Conservation (phyloP, 768 basidiomycete genomes). For the Suillus brevipes region DNA sequence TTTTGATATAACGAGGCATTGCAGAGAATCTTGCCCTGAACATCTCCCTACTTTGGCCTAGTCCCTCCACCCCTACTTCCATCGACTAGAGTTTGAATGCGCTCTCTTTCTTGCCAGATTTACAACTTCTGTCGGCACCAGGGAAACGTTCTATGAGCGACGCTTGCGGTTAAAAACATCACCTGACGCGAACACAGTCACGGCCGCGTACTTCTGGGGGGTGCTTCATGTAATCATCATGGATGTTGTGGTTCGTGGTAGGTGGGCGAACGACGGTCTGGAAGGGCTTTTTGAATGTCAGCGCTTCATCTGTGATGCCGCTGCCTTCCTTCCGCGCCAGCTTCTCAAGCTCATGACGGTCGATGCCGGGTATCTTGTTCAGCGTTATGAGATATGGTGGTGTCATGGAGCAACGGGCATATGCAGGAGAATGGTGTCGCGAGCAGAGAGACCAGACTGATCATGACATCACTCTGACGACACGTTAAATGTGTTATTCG, state of each 20-base stretch:
- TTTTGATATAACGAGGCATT: conserved; percentile 26
- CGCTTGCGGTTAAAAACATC: background rate
- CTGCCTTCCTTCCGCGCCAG: conserved; percentile 11
- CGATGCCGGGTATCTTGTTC: background rate
- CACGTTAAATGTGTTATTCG: background rate
- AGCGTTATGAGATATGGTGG: background rate
- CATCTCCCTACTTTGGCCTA: conserved; percentile 19
- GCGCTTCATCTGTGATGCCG: conserved; percentile 13
- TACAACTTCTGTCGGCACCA: conserved; percentile 10
- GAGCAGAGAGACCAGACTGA: background rate
- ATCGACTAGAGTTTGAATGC: conserved; percentile 12
- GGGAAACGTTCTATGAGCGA: conserved; percentile 18
- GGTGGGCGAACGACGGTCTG: conserved; percentile 27
- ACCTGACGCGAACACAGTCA: background rate
- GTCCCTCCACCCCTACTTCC: conserved; percentile 13
- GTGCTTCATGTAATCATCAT: conserved; percentile 34
- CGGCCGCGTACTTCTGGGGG: conserved; percentile 29
- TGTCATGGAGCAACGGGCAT: background rate
- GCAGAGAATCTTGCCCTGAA: conserved; percentile 19
- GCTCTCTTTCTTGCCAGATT: conserved; percentile 25
- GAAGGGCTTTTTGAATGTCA: conserved; percentile 29
- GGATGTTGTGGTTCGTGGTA: conserved; percentile 32
- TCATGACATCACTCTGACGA: conserved; percentile 5
- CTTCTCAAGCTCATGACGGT: conserved; percentile 18
- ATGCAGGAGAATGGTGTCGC: background rate